Evolutionary conservation across 2,329 filamentous ascomycete genomes (phyloP).

Genomic region (Albifimbria verrucaria): DNA sequence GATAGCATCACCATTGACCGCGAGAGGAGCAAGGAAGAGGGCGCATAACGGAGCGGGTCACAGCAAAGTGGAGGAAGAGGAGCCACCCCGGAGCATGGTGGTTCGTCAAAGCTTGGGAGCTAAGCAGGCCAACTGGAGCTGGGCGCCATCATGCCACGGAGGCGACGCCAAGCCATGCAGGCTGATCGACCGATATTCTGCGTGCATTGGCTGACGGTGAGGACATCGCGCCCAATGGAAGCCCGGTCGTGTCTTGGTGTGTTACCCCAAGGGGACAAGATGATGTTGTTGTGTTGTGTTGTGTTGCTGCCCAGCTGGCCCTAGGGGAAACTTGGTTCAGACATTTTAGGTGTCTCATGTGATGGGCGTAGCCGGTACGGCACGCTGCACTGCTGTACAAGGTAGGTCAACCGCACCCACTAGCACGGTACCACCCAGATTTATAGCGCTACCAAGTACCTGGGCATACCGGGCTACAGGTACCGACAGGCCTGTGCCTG

Average conservation of each 20-base stretch:
- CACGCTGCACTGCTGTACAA: too few relatives aligned
- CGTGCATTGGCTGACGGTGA: neutral
- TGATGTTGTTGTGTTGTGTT: neutral
- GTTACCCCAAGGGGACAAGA: neutral
- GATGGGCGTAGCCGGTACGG: too few relatives aligned
- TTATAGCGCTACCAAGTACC: too few relatives aligned
- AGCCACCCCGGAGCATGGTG: neutral
- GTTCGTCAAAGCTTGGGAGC: neutral
- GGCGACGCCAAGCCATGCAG: neutral
- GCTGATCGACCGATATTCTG: neutral
- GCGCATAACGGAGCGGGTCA: neutral
- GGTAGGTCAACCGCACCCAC: too few relatives aligned
- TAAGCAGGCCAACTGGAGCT: neutral
- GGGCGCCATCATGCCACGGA: neutral
- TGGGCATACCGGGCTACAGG: too few relatives aligned
- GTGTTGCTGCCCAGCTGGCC: neutral
- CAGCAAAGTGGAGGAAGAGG: neutral
- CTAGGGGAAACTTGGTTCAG: too few relatives aligned
- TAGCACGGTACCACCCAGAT: too few relatives aligned
- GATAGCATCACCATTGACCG: neutral
- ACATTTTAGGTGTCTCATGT: too few relatives aligned
- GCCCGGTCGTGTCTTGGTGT: neutral
- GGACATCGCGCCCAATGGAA: neutral
- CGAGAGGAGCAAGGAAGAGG: neutral
- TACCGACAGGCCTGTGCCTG: too few relatives aligned